Conservation (phyloP, 257 asterid species). For the Scutellaria barbata region DNA sequence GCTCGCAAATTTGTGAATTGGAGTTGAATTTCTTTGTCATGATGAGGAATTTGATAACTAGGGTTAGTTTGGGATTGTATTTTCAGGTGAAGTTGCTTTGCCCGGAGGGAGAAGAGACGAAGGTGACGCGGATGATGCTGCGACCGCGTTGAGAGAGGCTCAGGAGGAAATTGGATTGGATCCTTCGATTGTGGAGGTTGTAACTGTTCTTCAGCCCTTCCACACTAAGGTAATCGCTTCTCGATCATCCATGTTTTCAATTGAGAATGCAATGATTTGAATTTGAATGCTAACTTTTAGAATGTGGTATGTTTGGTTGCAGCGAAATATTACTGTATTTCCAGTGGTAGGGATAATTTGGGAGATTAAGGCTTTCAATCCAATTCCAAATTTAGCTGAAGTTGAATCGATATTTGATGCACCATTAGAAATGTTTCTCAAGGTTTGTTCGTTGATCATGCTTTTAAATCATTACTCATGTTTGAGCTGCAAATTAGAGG, state of each 20-base stretch:
- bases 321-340: conserved; percentile 59
- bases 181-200: conserved; percentile 65
- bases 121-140: conserved; percentile 54
- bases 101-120: conserved; percentile 86
- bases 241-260: background rate
- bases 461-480: background rate
- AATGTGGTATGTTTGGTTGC: conserved; percentile 23
- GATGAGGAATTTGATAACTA: background rate
- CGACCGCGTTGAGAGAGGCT: conserved; percentile 87
- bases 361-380: conserved; percentile 53
- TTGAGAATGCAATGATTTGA: background rate
- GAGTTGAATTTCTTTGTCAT: background rate
- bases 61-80: background rate
- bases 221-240: conserved; percentile 53
- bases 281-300: background rate
- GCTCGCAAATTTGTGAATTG: background rate
- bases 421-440: conserved; percentile 83
- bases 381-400: conserved; percentile 64
- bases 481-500: background rate
- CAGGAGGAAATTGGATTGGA: conserved; percentile 87
- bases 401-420: conserved; percentile 80
- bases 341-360: conserved; percentile 85
- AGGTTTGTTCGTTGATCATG: conserved; percentile 44
- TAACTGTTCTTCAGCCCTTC: conserved; percentile 70
- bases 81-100: conserved; percentile 82